Conservation (phyloP, 208 protist species). For the Trypanosoma mega region DNA sequence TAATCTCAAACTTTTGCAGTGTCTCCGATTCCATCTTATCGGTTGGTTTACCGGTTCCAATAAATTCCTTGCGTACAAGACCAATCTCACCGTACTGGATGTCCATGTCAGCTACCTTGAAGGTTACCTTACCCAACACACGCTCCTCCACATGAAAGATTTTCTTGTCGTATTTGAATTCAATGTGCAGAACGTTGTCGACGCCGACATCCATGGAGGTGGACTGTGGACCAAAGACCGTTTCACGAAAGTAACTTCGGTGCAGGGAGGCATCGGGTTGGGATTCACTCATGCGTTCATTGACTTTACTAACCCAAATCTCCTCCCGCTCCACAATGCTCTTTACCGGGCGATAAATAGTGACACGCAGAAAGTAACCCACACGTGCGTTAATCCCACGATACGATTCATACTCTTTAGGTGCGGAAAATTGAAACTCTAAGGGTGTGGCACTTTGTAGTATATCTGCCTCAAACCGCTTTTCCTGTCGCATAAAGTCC, state of each 20-base stretch:
- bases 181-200: slow-evolving; percentile 86
- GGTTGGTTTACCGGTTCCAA: slow-evolving; percentile 25
- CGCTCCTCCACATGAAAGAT: slow-evolving; percentile 73
- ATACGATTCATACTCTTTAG: slow-evolving; percentile 87
- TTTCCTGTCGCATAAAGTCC: slow-evolving; percentile 71
- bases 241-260: slow-evolving; percentile 75
- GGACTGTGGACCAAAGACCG: slow-evolving; percentile 57
- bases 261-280: slow-evolving; percentile 59
- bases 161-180: slow-evolving; percentile 88
- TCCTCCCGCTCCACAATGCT: slow-evolving; percentile 57
- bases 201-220: slow-evolving; percentile 88
- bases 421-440: slow-evolving; percentile 70
- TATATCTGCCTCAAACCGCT: slow-evolving; percentile 68
- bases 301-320: slow-evolving; percentile 73
- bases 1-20: slow-evolving; percentile 90
- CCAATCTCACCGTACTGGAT: slow-evolving; percentile 76
- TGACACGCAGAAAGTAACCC: slow-evolving; percentile 63
- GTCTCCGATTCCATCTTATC: slow-evolving; percentile 69
- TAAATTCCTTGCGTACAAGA: slow-evolving; percentile 74
- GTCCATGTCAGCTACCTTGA: slow-evolving; percentile 77
- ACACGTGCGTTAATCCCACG: slow-evolving; percentile 68
- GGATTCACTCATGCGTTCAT: slow-evolving; percentile 39
- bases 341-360: slow-evolving; percentile 64
- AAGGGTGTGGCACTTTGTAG: slow-evolving; percentile 41
- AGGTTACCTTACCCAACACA: slow-evolving; percentile 80